Base-by-base conservation (phyloP, 805 yeast genomes). In the Huiozyma naganishii region DNA sequence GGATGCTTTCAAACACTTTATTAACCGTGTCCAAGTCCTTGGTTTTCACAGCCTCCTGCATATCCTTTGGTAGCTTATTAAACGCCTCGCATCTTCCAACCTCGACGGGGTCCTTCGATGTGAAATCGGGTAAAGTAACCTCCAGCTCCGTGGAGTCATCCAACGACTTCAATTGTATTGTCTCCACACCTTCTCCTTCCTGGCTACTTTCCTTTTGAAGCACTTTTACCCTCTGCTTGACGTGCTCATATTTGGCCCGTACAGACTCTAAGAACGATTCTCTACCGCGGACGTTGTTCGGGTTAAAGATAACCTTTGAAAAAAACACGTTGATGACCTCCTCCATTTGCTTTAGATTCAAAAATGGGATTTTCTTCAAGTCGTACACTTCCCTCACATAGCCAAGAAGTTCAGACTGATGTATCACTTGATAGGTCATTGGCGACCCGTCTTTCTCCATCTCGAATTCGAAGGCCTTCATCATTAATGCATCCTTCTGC, bases 401-500 rank as follows among this genome's bases (percentile, higher is more conserved):
- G 56, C 86, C 95, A 48, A 90, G 59, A 30, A 90, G 64, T 53
- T 85, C 74, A 1, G 95, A 80, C 55, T 86, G 92, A 60, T 78
- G 82, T 38, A 90, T 80, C n/a, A 79, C 75, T 47, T 77, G 81
- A 47, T 71, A 73, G 7, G 95, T 78, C 6, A 62, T 59, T 3
- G n/a, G 29, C 8, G 41, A 32, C 7, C 42, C 39, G 17, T 39
- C 39, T 40, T 86, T 72, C 17, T 79, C 82, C 10, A 73, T 77
- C 59, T 87, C 86, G 44, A 71, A 69, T 55, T 90, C 95, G 62
- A 92, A 92, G 0, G 97, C 94, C 17, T 81, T 80, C 96, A 90
- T 89, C 59, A 89, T 70, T 46, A 92, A 74, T 0, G 95, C 86
- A 62, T 92, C 97, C 58, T 89, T 87, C 59, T 92, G 97, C 48